Percentiles rank a stretch among this genome's conserved stretches.
Evolutionary conservation across 2,329 filamentous ascomycete genomes (phyloP).

Genomic region (Curvularia lunata): DNA sequence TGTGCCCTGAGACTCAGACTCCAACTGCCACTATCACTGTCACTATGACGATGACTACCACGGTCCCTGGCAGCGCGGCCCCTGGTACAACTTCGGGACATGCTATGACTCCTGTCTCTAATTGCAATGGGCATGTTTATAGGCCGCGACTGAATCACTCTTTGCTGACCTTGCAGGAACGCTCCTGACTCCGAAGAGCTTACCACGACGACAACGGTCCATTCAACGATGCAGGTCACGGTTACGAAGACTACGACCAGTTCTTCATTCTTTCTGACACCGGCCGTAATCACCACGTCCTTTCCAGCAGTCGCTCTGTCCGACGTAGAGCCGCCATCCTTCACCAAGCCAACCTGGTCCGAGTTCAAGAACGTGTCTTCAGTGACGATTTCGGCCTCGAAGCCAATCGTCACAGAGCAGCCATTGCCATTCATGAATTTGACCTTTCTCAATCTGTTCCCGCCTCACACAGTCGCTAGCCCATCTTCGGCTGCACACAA

Average conservation of each 20-base stretch:
- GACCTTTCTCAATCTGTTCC: background rate
- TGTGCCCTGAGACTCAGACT: conserved; percentile 24
- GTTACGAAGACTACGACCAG: background rate
- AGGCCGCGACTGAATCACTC: background rate
- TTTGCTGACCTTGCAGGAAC: conserved; percentile 4
- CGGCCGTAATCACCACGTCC: background rate
- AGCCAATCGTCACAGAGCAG: background rate
- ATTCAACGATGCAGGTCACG: conserved; percentile 19
- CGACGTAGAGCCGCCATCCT: background rate
- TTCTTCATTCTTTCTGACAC: background rate
- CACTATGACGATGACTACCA: conserved; percentile 28
- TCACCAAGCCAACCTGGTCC: background rate
- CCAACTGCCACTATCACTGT: conserved; percentile 22
- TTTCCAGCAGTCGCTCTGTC: conserved; percentile 6
- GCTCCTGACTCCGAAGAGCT: conserved; percentile 10
- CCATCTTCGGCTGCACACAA: conserved; percentile 2
- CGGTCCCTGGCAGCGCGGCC: background rate
- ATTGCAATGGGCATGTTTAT: conserved; percentile 1
- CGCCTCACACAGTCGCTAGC: conserved; percentile 2
- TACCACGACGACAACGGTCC: conserved; percentile 25
- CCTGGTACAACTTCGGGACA: conserved; percentile 2
- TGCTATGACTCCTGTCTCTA: background rate
- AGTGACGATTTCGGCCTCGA: background rate
- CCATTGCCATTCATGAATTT: background rate
- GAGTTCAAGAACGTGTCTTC: background rate